Conservation (phyloP, 2,329 filamentous ascomycete genomes). For the Hypomyces rosellus region DNA sequence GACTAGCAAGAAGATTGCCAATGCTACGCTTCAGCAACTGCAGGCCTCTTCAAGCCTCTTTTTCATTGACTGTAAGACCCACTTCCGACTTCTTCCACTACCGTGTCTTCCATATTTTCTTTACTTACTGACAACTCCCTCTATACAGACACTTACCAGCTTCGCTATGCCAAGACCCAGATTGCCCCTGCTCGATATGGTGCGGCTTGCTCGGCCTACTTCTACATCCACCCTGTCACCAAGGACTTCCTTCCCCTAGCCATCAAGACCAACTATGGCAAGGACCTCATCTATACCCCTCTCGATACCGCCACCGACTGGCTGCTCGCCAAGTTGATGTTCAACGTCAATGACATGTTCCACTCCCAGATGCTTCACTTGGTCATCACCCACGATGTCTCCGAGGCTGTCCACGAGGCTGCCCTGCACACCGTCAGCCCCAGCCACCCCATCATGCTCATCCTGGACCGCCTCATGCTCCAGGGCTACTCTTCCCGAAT, state of each 20-base stretch:
- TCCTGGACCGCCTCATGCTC: constrained; percentile 29
- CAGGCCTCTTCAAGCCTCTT: constrained; percentile 34
- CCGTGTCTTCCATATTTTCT: too few relatives aligned
- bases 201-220: constrained; percentile 39
- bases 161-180: constrained; percentile 15
- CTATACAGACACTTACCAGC: constrained; percentile 28
- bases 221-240: constrained; percentile 36
- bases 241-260: constrained; percentile 42
- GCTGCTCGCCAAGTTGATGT: constrained; percentile 45
- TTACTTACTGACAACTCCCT: not conserved
- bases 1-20: constrained; percentile 24
- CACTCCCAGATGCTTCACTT: constrained; percentile 39
- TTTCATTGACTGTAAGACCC: constrained; percentile 27
- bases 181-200: constrained; percentile 24
- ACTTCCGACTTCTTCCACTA: not conserved
- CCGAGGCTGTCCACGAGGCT: constrained; percentile 38
- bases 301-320: constrained; percentile 39
- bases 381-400: constrained; percentile 35
- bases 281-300: constrained; percentile 37
- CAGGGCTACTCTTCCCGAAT: constrained; percentile 16
- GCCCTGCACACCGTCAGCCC: constrained; percentile 40
- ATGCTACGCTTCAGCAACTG: constrained; percentile 26
- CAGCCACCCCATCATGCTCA: constrained; percentile 36
- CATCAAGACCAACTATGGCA: constrained; percentile 38
- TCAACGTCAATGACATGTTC: constrained; percentile 43